Evolutionary conservation across 768 basidiomycete genomes (phyloP).

Genomic region (Fomitopsis pulvina): DNA sequence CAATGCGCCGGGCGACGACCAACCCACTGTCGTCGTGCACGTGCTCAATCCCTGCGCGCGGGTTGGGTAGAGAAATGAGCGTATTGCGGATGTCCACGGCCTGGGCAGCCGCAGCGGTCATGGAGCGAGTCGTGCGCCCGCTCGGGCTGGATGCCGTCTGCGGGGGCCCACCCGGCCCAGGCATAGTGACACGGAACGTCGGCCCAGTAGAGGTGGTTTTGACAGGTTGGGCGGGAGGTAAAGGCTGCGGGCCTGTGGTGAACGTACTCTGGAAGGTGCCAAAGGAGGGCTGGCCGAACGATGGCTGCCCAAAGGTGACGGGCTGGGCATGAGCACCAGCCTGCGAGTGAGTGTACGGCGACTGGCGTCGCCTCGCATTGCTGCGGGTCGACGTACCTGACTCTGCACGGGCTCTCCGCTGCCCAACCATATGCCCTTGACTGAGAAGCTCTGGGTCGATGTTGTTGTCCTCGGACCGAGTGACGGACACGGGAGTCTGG

Average conservation of each 20-base stretch:
- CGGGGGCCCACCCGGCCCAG: background rate
- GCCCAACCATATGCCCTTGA: conserved; percentile 30
- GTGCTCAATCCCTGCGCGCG: background rate
- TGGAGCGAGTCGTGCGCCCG: background rate
- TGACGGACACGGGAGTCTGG: background rate
- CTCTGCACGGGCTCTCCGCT: conserved; percentile 24
- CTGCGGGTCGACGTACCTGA: conserved; percentile 17
- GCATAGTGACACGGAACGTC: background rate
- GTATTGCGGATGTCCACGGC: background rate
- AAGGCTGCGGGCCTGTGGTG: background rate
- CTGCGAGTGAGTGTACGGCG: conserved; percentile 10
- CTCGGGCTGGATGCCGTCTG: background rate
- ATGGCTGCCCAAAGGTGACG: conserved; percentile 9
- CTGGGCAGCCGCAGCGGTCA: background rate
- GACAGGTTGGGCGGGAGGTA: background rate
- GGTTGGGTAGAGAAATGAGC: background rate
- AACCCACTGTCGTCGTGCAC: background rate
- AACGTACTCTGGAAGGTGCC: background rate
- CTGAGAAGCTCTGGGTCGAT: conserved; percentile 31
- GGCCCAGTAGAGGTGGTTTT: background rate
- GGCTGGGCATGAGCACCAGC: background rate
- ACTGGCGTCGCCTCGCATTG: conserved; percentile 9
- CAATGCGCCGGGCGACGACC: background rate
- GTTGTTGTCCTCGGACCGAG: conserved; percentile 23
- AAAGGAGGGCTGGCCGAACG: conserved; percentile 10